phyloP scores from a whole-genome alignment of 2,329 filamentous ascomycete genomes.

The Capronia epimyces region DNA sequence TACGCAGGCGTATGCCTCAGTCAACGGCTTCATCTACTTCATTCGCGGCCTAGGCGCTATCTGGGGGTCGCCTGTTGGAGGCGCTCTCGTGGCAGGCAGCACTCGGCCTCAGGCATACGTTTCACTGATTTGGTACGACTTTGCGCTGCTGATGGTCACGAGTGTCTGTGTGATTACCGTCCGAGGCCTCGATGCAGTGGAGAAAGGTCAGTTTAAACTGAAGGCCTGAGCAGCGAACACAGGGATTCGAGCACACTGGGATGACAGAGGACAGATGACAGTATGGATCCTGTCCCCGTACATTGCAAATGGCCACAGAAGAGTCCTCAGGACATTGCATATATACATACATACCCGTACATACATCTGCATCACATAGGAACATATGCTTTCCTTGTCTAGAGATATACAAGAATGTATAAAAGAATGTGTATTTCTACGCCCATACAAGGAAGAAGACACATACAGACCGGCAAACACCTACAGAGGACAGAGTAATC shows the following conservation, averaged over 20 bases:
- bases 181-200: constrained; percentile 26
- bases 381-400: neutral
- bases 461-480: too few species aligned
- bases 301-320: too few species aligned
- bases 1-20: constrained; percentile 35
- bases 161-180: constrained; percentile 28
- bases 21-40: constrained; percentile 38
- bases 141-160: constrained; percentile 27
- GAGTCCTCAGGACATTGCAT: too few species aligned
- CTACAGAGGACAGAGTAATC: too few species aligned
- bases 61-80: constrained; percentile 37
- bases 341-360: neutral
- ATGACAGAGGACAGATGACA: too few species aligned
- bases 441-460: too few species aligned
- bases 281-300: too few species aligned
- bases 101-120: constrained; percentile 24
- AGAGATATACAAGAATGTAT: too few species aligned
- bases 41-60: constrained; percentile 37
- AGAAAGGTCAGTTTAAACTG: constrained; percentile 26
- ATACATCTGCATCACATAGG: too few species aligned
- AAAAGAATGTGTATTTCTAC: too few species aligned
- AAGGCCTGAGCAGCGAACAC: constrained; percentile 14
- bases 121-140: constrained; percentile 30
- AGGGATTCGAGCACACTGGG: neutral
- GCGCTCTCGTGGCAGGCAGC: constrained; percentile 28